Conservation (phyloP, 2,329 filamentous ascomycete species). For the Phyllosticta citribraziliensis region DNA sequence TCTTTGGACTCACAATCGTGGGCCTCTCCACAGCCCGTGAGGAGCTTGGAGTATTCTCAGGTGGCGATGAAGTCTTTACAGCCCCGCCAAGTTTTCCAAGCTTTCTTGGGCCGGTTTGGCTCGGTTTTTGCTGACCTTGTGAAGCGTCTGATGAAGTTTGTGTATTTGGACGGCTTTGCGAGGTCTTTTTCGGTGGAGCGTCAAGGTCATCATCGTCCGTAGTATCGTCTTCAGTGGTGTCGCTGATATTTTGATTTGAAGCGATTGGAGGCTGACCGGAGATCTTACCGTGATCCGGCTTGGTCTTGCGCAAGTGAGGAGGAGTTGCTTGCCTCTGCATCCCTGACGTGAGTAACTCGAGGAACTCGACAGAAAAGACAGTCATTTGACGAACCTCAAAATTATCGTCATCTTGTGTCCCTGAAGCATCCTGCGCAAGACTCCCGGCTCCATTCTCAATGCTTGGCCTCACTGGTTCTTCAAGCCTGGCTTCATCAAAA, state of each 20-base stretch:
- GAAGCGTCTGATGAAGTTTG: neutral
- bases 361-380: neutral
- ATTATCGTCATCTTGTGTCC: neutral
- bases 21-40: neutral
- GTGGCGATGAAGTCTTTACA: neutral
- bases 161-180: neutral
- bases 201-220: conserved; percentile 33
- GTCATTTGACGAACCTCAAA: conserved; percentile 1
- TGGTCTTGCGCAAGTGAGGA: neutral
- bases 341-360: neutral
- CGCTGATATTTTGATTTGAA: neutral
- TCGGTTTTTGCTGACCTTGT: neutral
- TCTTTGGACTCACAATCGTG: neutral
- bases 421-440: neutral
- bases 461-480: neutral
- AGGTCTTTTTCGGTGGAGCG: conserved; percentile 15
- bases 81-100: neutral
- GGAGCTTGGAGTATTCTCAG: neutral
- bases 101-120: neutral
- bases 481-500: neutral
- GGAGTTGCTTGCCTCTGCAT: conserved; percentile 7
- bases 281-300: neutral
- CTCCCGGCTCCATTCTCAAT: neutral
- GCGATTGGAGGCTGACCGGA: neutral
- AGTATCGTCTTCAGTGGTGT: conserved; percentile 21